A percentile compares a stretch with the other conserved stretches of the same genome.
These are phyloP conservation scores for Chenopodium suecicum DNA, from an alignment of 148 eudicot genomes.

Conservation along the genomic window DNA sequence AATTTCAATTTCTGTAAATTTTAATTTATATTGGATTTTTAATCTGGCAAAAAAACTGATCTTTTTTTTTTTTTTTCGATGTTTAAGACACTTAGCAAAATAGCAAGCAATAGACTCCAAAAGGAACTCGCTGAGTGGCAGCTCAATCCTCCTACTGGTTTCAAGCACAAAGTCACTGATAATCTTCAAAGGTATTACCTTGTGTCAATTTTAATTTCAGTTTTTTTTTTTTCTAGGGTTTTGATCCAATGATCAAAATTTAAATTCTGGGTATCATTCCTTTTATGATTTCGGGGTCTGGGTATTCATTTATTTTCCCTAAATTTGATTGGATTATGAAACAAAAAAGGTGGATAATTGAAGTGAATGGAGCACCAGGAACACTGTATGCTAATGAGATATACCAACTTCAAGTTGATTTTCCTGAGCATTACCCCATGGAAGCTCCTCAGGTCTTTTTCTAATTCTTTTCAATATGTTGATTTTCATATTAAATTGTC, in stretches of 20 bases:
- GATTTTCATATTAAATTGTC: background rate
- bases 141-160: conserved; percentile 52
- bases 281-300: background rate
- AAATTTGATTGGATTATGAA: background rate
- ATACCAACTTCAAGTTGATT: conserved; percentile 60
- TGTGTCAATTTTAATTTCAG: background rate
- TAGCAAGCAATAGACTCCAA: conserved; percentile 59
- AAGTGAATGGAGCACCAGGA: conserved; percentile 61
- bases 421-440: conserved; percentile 70
- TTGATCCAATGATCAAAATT: background rate
- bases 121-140: conserved; percentile 63
- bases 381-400: conserved; percentile 51
- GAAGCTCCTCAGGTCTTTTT: conserved; percentile 62
- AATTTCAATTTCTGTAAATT: background rate
- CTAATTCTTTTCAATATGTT: background rate
- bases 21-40: background rate
- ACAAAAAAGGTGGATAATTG: conserved; percentile 50
- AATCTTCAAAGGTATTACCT: conserved; percentile 50
- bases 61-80: background rate
- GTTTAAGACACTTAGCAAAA: conserved; percentile 48
- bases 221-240: conserved; percentile 17
- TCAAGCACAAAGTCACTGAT: conserved; percentile 51
- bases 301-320: background rate
- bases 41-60: no score
- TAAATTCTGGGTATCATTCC: background rate